Evolutionary conservation across 2,329 filamentous ascomycete species (phyloP), one percentile per base, ranked within the genome.

Genomic region (Byssoonygena ceratinophila): DNA sequence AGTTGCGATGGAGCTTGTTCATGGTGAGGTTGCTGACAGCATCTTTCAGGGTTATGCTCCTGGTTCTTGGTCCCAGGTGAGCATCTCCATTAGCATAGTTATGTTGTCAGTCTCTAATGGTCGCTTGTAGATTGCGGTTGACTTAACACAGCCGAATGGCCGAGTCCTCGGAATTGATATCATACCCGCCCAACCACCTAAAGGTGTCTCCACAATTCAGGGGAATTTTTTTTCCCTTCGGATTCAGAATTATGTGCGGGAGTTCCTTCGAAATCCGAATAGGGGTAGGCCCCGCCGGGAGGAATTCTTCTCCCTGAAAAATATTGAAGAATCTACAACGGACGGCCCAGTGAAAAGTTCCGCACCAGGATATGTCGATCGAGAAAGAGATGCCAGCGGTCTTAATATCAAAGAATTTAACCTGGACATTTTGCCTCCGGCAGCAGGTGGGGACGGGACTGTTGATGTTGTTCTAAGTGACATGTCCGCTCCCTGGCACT

Each of bases 401-500:
- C 48, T 58, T 32, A 59, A 60, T 51, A 60, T 40, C 55, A 61
- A 52, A 57, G 62, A 66, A n/a, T n/a, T n/a, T n/a, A n/a, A n/a
- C n/a, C 22, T 41, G n/a, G 41, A 4, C 16, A 52, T 36, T 52
- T 50, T 34, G 9, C 27, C 52, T 29, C 36, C 46, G 47, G 20
- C 20, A 18, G 47, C 18, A 25, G 53, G 25, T 43, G 52, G 25
- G 46, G 54, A 59, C 45, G 77, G 78, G 63, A 80, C 80, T 64
- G 90, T 96, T 59, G 87, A 97, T 72, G 81, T 98, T 65, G 87
- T 98, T 66, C 75, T 98, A 66, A 95, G 88, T 81, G 92, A 98
- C 79, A 98, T 98, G 92, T 98, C 83, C 81, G 91, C 78, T 78
- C 90, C 92, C 84, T 96, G 89, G 89, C 77, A 82, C 63, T 85